phyloP scores from a whole-genome alignment of 2,329 filamentous ascomycete genomes.

The Sporothrix luriei region DNA sequence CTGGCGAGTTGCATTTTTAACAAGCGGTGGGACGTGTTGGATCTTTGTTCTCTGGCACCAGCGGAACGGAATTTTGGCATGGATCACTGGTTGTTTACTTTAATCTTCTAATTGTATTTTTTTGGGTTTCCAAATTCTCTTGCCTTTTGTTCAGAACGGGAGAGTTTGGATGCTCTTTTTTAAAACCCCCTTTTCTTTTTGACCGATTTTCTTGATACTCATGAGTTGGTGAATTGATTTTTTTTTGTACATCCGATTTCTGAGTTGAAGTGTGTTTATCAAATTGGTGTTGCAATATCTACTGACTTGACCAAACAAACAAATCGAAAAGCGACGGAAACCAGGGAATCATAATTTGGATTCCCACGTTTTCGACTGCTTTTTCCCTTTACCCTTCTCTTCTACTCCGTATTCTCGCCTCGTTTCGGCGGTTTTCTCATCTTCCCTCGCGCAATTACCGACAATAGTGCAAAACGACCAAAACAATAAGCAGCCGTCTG shows the following conservation, averaged over 20 bases:
- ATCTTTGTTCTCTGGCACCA: conserved; percentile 33
- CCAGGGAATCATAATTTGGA: too few relatives aligned
- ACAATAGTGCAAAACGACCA: background rate
- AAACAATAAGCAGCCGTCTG: background rate
- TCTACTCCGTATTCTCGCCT: background rate
- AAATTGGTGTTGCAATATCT: background rate
- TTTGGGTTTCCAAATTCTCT: conserved; percentile 33
- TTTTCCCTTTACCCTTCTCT: background rate
- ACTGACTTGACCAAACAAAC: background rate
- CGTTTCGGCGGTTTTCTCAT: background rate
- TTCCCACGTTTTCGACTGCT: background rate
- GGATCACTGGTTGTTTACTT: conserved; percentile 42
- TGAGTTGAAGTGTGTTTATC: too few relatives aligned
- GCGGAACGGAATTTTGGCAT: conserved; percentile 30
- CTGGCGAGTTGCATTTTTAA: conserved; percentile 40
- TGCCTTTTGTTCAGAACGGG: conserved; percentile 28
- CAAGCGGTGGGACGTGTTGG: conserved; percentile 34
- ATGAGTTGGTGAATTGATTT: conserved; percentile 19
- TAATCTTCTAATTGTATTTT: conserved; percentile 55
- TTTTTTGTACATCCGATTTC: background rate
- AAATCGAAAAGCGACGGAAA: too few relatives aligned
- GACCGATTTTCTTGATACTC: conserved; percentile 16
- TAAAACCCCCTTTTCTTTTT: conserved; percentile 23
- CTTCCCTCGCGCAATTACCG: conserved; percentile 12
- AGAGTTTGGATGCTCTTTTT: conserved; percentile 33